phyloP scores from a whole-genome alignment of 208 protist species.

The Leishmania turanica region DNA sequence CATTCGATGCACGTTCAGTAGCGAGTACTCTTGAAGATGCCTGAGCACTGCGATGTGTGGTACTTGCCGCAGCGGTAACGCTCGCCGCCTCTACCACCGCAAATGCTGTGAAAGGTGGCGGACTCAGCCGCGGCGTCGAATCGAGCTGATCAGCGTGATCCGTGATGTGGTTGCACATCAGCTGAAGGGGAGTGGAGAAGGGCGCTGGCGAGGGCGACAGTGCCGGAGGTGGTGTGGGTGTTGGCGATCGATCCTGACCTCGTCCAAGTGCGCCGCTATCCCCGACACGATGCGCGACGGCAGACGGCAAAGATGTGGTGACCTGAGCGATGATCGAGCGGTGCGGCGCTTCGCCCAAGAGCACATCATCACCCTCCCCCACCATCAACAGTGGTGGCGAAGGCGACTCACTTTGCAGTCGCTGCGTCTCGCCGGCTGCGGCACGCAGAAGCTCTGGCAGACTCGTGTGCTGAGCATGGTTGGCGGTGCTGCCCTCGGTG shows the following conservation, averaged over 20 bases:
- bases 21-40: background rate
- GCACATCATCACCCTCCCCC: background rate
- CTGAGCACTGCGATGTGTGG: background rate
- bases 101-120: background rate
- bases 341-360: background rate
- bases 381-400: background rate
- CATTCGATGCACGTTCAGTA: background rate
- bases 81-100: background rate
- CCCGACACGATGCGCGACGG: background rate
- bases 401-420: conserved; percentile 18
- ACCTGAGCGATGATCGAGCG: background rate
- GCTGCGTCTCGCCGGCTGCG: conserved; percentile 23
- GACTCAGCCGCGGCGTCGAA: conserved; percentile 19
- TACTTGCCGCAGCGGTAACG: background rate
- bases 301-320: background rate
- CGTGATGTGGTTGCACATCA: conserved; percentile 5
- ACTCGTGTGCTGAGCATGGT: background rate
- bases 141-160: conserved; percentile 15
- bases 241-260: background rate
- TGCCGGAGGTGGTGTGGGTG: background rate
- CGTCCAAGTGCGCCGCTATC: background rate
- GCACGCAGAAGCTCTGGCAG: background rate
- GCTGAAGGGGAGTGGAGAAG: conserved; percentile 4
- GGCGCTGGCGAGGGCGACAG: background rate
- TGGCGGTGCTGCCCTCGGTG: background rate